Evolutionary conservation across 2,329 filamentous ascomycete species (phyloP), one percentile per base, ranked within the genome.

Genomic region (Trichoderma sp.): DNA sequence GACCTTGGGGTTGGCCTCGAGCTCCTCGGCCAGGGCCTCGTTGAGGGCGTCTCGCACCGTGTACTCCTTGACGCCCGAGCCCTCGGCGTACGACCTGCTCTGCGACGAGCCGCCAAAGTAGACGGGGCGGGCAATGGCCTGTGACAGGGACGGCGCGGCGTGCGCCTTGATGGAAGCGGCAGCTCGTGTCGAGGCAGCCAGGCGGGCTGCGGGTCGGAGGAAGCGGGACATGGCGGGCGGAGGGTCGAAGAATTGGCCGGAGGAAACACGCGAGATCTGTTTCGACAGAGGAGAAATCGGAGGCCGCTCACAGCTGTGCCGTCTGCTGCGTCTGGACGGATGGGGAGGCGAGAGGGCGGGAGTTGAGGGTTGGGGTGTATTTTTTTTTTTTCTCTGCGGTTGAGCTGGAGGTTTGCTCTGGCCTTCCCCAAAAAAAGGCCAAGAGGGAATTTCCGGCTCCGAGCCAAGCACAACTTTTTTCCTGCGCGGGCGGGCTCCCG

Each of bases 11-110:
- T 99, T 96, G 76, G 81, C 78, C 85, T 97, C 93, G 79, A 99
- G 88, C 85, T 99, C 95, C 84, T 99, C 95, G 55, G 93, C 93
- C 76, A 99, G 89, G 67, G 95, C 95, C 84, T 99, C 94, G 79
- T 99, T 99, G 76, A 99, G 84, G 67, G 95, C 95, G 78, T 99
- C 95, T 82, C 95, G 88, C 75, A 99, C 95, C 51, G 95, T 97
- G 82, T 97, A 93, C 78, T 97, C 92, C 85, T 97, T 97, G 74
- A 83, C 81, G 70, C 89, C 90, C 70, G 78, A 77, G 68, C 78
- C 78, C 63, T 85, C 82, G 72, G 85, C 84, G 73, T 85, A 87
- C 62, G 82, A 80, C 73, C 84, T 79, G 74, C 80, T 76, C 78
- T 86, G 84, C 69, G 71, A 70, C 59, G 78, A 70, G 61, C 77